Percentiles rank a stretch among this genome's conserved stretches.
Evolutionary conservation across 805 yeast species (phyloP).

Genomic region (Saccharomycopsis microspora): DNA sequence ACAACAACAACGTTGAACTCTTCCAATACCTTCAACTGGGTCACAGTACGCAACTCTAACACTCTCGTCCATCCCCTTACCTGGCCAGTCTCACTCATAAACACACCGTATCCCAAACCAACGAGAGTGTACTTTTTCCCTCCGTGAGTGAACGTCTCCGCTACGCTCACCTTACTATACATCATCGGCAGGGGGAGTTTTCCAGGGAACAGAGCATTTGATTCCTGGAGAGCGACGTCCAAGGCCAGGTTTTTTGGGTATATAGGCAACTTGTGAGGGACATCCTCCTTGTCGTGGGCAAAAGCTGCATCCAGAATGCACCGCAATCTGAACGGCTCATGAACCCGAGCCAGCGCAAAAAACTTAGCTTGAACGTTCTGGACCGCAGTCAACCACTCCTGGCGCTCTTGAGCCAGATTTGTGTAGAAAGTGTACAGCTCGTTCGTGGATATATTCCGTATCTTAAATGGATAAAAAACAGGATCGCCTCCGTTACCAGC

Average conservation of each 20-base stretch:
- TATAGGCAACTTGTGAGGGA: slow-evolving; percentile 40
- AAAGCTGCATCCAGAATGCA: slow-evolving; percentile 49
- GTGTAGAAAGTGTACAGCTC: slow-evolving; percentile 42
- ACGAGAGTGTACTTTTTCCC: slow-evolving; percentile 36
- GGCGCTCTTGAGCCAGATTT: slow-evolving; percentile 36
- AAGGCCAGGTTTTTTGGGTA: slow-evolving; percentile 42
- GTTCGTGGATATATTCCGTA: slow-evolving; percentile 44
- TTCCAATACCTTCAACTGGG: slow-evolving; percentile 50
- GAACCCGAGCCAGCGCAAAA: slow-evolving; percentile 25
- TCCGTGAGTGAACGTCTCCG: slow-evolving; percentile 27
- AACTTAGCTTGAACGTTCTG: slow-evolving; percentile 34
- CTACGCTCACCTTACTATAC: slow-evolving; percentile 21
- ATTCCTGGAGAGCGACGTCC: slow-evolving; percentile 27
- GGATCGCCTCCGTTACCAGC: slow-evolving; percentile 15
- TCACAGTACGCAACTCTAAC: slow-evolving; percentile 37
- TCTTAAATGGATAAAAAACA: slow-evolving; percentile 29
- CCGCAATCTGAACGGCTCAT: slow-evolving; percentile 44
- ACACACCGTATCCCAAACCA: slow-evolving; percentile 59
- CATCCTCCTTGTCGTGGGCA: slow-evolving; percentile 47
- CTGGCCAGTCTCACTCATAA: slow-evolving; percentile 27
- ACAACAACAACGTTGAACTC: slow-evolving; percentile 45
- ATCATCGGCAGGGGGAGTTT: slow-evolving; percentile 20
- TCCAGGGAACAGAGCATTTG: slow-evolving; percentile 21
- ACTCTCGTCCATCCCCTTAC: slow-evolving; percentile 43
- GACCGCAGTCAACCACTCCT: slow-evolving; percentile 45